Conservation (phyloP, 2,329 filamentous ascomycete genomes). For the Trichoderma sp. region DNA sequence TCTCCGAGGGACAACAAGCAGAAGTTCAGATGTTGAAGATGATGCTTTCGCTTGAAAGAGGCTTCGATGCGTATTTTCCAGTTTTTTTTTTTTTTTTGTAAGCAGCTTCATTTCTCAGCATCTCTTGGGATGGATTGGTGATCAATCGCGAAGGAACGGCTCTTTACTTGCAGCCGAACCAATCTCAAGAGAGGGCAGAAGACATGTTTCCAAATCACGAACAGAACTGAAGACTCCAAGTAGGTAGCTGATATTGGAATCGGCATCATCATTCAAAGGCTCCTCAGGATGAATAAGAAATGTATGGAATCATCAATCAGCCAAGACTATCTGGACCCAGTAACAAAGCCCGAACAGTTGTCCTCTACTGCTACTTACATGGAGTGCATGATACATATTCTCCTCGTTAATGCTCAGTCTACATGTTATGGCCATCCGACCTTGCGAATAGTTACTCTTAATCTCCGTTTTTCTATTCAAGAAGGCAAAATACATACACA, state of each 20-base stretch:
- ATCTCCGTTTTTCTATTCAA: too few species aligned
- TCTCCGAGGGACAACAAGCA: neutral
- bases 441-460: neutral
- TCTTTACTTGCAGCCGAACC: neutral
- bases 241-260: neutral
- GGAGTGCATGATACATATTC: neutral
- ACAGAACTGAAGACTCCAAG: neutral
- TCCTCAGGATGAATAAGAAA: neutral
- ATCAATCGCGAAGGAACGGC: neutral
- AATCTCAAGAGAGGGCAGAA: neutral
- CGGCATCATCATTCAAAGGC: neutral
- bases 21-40: neutral
- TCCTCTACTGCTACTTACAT: neutral
- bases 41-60: neutral
- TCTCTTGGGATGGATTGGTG: neutral
- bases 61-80: neutral
- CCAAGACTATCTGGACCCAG: neutral
- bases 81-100: neutral
- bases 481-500: too few species aligned
- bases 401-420: neutral
- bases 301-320: neutral
- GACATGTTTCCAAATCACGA: neutral
- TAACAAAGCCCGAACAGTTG: neutral
- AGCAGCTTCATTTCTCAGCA: neutral
- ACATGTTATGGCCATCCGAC: neutral